Percentiles rank a stretch among this genome's conserved stretches.
phyloP scores from a whole-genome alignment of 2,329 filamentous ascomycete species.

The Anisogramma anomala region DNA sequence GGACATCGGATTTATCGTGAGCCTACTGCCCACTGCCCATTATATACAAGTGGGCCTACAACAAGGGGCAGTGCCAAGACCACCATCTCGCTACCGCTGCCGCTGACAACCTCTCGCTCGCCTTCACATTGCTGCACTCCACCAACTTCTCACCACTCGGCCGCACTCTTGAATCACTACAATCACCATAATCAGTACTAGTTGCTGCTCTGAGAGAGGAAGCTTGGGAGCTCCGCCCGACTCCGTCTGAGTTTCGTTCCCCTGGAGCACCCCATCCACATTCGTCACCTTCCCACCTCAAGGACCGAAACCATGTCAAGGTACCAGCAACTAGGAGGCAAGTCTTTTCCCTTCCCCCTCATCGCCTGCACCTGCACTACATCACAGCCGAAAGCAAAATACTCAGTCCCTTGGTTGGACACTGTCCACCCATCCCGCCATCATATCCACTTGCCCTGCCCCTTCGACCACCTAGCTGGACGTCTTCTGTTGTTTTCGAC shows the following conservation, averaged over 20 bases:
- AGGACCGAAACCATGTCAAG: conserved; percentile 39
- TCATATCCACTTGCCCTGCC: conserved; percentile 9
- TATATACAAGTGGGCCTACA: too few relatives aligned
- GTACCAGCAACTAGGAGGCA: conserved; percentile 65
- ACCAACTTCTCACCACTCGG: background rate
- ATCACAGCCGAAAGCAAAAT: background rate
- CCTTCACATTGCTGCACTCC: background rate
- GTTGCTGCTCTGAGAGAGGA: too few relatives aligned
- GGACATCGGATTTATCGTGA: background rate
- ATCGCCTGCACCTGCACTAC: conserved; percentile 5
- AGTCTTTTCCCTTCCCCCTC: conserved; percentile 25
- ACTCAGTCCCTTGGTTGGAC: conserved; percentile 5
- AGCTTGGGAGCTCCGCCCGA: too few relatives aligned
- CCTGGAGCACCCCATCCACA: conserved; percentile 6
- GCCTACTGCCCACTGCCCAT: background rate
- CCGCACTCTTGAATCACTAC: background rate
- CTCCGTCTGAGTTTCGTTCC: conserved; percentile 7
- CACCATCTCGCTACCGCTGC: background rate
- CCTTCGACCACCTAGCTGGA: conserved; percentile 3
- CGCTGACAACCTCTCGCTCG: background rate
- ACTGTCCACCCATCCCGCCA: conserved; percentile 1
- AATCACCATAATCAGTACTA: too few relatives aligned
- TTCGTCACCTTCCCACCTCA: conserved; percentile 5
- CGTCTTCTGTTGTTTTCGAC: conserved; percentile 6
- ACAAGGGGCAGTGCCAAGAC: background rate